Evolutionary conservation across 176 grass and related monocot genomes (phyloP).

Genomic region (Raddia guianensis): DNA sequence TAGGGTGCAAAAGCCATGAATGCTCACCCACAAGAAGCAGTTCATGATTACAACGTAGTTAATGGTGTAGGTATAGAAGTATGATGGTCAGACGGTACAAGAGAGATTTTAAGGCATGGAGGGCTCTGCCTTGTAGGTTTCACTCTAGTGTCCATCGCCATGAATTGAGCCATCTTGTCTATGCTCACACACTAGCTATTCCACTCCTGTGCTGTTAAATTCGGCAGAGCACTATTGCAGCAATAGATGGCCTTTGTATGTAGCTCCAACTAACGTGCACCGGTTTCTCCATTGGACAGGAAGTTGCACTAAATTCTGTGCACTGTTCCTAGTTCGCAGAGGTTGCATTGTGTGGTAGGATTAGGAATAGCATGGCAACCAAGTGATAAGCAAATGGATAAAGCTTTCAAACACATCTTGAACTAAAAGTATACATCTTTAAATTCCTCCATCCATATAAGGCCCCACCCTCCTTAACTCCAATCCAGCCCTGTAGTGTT

Average conservation of each 20-base stretch:
- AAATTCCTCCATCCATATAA: not conserved
- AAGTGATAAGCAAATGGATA: not conserved
- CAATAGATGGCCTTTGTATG: slow-evolving; percentile 35
- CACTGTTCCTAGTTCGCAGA: slow-evolving; percentile 36
- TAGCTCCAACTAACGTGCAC: slow-evolving; percentile 39
- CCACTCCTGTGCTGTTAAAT: slow-evolving; percentile 38
- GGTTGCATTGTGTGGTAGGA: slow-evolving; percentile 8
- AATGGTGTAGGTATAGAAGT: slow-evolving; percentile 71
- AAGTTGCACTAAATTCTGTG: slow-evolving; percentile 50
- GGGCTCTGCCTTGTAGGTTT: slow-evolving; percentile 46
- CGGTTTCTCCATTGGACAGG: slow-evolving; percentile 38
- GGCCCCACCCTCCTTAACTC: slow-evolving; percentile 18
- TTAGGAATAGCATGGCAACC: not conserved
- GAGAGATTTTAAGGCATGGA: slow-evolving; percentile 44
- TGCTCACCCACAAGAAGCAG: slow-evolving; percentile 65
- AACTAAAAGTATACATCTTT: not conserved
- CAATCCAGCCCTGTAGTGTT: slow-evolving; percentile 14
- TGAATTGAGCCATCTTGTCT: slow-evolving; percentile 37
- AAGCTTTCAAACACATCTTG: slow-evolving; percentile 2
- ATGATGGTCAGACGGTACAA: slow-evolving; percentile 59
- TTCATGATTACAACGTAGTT: slow-evolving; percentile 64
- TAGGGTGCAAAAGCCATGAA: slow-evolving; percentile 51
- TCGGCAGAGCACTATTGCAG: slow-evolving; percentile 33
- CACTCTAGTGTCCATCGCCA: slow-evolving; percentile 42
- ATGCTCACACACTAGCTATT: slow-evolving; percentile 49